Conservation (phyloP, 495 filamentous ascomycete genomes). For the Neurospora africana region DNA sequence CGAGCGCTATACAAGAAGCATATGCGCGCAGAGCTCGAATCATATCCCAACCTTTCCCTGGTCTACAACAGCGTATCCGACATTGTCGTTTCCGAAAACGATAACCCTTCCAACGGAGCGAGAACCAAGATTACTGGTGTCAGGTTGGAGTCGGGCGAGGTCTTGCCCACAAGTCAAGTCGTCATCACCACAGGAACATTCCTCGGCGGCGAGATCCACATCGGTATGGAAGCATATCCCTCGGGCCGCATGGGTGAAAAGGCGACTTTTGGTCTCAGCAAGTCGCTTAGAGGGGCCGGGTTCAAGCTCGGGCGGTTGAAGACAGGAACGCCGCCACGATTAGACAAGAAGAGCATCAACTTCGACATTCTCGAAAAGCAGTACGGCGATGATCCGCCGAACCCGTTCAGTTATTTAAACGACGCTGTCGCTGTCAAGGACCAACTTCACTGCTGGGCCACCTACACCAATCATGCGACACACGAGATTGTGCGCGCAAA, state of each 20-base stretch:
- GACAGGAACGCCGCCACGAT: slow-evolving; percentile 85
- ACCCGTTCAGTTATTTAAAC: slow-evolving; percentile 88
- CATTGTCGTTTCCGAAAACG: slow-evolving; percentile 59
- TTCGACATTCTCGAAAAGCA: slow-evolving; percentile 62
- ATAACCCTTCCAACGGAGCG: slow-evolving; percentile 35
- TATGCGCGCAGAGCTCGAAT: slow-evolving; percentile 78
- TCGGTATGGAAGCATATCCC: slow-evolving; percentile 73
- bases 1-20: slow-evolving; percentile 78
- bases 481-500: slow-evolving; percentile 82
- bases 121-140: slow-evolving; percentile 77
- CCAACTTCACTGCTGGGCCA: slow-evolving; percentile 74
- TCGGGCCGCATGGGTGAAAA: slow-evolving; percentile 91
- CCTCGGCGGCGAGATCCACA: slow-evolving; percentile 91
- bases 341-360: slow-evolving; percentile 76
- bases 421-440: slow-evolving; percentile 60
- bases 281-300: slow-evolving; percentile 78
- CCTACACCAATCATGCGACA: slow-evolving; percentile 69
- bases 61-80: slow-evolving; percentile 85
- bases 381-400: slow-evolving; percentile 71
- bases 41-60: slow-evolving; percentile 67
- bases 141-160: slow-evolving; percentile 77
- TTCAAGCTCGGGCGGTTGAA: slow-evolving; percentile 88
- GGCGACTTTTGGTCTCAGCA: slow-evolving; percentile 87
- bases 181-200: slow-evolving; percentile 96
- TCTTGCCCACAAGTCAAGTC: slow-evolving; percentile 69